A percentile compares a stretch with the other conserved stretches of the same genome.
phyloP scores from a whole-genome alignment of 2,329 filamentous ascomycete species.

The Leptosphaerulina australis region DNA sequence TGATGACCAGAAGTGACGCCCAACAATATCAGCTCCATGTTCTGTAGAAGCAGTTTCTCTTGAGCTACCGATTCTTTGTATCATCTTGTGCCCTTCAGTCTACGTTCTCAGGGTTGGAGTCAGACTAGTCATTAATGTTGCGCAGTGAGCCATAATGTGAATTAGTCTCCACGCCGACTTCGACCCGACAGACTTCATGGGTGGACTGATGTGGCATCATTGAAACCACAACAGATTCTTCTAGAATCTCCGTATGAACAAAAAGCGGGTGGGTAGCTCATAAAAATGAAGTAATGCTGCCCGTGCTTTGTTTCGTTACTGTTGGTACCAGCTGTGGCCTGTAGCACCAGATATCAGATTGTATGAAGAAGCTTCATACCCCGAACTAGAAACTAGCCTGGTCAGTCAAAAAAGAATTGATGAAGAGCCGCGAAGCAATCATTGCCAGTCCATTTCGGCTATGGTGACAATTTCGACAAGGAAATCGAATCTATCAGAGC shows the following conservation, averaged over 20 bases:
- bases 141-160: conserved; percentile 34
- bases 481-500: too few relatives aligned
- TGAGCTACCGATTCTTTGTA: conserved; percentile 5
- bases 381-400: too few relatives aligned
- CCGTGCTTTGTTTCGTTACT: conserved; percentile 8
- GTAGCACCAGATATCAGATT: conserved; percentile 38
- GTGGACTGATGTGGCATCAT: conserved; percentile 23
- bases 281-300: not conserved
- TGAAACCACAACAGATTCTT: conserved; percentile 7
- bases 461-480: too few relatives aligned
- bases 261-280: not conserved
- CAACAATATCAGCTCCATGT: conserved; percentile 30
- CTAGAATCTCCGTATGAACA: too few relatives aligned
- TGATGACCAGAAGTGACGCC: conserved; percentile 36
- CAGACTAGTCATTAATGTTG: conserved; percentile 27
- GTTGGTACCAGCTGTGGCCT: conserved; percentile 26
- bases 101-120: conserved; percentile 40
- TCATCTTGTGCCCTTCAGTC: conserved; percentile 30
- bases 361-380: not conserved
- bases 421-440: too few relatives aligned
- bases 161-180: conserved; percentile 25
- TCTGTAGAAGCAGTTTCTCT: conserved; percentile 20
- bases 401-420: not conserved
- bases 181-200: conserved; percentile 20
- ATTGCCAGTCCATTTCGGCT: not conserved